These are phyloP conservation scores for Thalassia testudinum DNA, from an alignment of 116 monocot genomes.

Conservation along the genomic window DNA sequence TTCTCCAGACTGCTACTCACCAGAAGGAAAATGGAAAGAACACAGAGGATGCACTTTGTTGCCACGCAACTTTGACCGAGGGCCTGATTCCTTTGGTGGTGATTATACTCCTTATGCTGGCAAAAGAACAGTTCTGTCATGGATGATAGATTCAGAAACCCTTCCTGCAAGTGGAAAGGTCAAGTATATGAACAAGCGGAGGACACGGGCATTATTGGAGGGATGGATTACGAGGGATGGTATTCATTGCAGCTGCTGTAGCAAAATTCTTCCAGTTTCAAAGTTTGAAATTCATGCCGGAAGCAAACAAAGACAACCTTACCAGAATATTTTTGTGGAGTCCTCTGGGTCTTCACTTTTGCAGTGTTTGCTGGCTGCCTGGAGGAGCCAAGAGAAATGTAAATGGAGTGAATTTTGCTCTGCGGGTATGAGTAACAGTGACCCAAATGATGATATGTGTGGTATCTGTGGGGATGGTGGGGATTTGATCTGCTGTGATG, in stretches of 20 bases:
- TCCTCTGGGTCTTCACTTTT: constrained; percentile 36
- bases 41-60: constrained; percentile 28
- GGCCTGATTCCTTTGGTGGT: constrained; percentile 7
- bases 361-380: constrained; percentile 40
- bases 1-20: neutral
- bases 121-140: constrained; percentile 62
- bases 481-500: constrained; percentile 85
- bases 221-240: constrained; percentile 76
- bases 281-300: constrained; percentile 94
- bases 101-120: constrained; percentile 43
- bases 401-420: constrained; percentile 9
- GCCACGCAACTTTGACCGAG: constrained; percentile 4
- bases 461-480: constrained; percentile 97
- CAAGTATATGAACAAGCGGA: constrained; percentile 64
- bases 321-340: constrained; percentile 51
- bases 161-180: constrained; percentile 47
- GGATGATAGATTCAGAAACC: constrained; percentile 83
- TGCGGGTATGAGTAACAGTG: constrained; percentile 35
- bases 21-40: constrained; percentile 16
- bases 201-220: constrained; percentile 30
- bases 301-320: constrained; percentile 54
- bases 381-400: constrained; percentile 43
- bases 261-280: constrained; percentile 40
- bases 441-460: constrained; percentile 97
- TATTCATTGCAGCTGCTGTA: constrained; percentile 76